Conservation (phyloP, 2,329 filamentous ascomycete genomes). For the Cytospora leucostoma region DNA sequence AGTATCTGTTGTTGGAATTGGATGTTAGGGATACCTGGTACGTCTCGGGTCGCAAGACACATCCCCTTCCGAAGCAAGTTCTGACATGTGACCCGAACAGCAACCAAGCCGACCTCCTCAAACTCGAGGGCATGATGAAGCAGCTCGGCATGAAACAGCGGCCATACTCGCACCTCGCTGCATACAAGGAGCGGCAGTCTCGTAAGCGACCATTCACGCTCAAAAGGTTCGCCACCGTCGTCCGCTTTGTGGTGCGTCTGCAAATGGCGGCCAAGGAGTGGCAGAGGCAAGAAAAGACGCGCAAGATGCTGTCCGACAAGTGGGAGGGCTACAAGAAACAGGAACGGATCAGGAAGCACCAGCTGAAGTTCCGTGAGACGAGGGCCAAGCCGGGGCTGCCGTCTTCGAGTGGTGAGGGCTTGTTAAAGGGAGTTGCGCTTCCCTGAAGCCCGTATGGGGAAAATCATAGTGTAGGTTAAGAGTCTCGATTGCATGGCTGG, state of each 20-base stretch:
- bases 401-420: neutral
- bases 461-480: neutral
- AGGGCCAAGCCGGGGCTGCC: constrained; percentile 8
- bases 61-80: neutral
- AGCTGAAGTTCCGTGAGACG: constrained; percentile 20
- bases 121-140: constrained; percentile 82
- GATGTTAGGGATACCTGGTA: constrained; percentile 90
- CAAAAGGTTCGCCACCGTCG: constrained; percentile 47
- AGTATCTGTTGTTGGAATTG: constrained; percentile 75
- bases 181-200: constrained; percentile 8
- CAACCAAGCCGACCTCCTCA: constrained; percentile 86
- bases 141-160: constrained; percentile 44
- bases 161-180: constrained; percentile 20
- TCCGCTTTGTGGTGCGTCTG: constrained; percentile 56
- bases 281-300: constrained; percentile 53
- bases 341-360: constrained; percentile 43
- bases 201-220: constrained; percentile 42
- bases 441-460: neutral
- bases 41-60: constrained; percentile 41
- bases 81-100: constrained; percentile 49
- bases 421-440: constrained; percentile 12
- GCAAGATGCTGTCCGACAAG: constrained; percentile 50
- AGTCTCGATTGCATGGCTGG: neutral
- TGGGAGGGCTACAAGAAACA: constrained; percentile 49
- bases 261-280: constrained; percentile 51